Conservation (phyloP, 768 basidiomycete genomes). For the Suillus tomentosus region DNA sequence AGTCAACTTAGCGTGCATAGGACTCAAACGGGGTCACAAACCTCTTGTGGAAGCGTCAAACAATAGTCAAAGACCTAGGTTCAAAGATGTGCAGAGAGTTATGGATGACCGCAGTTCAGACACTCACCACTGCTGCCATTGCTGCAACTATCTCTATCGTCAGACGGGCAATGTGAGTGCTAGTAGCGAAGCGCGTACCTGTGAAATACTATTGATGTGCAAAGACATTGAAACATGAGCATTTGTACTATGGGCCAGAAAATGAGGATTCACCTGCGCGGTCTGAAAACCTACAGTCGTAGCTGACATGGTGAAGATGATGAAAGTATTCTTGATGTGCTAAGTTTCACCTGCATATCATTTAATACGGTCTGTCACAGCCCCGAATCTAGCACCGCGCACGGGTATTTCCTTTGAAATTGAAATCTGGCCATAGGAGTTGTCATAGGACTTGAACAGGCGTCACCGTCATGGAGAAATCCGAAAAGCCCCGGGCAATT, state of each 20-base stretch:
- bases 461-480: no score
- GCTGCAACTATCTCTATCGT: neutral
- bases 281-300: neutral
- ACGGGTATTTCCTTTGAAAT: neutral
- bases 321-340: neutral
- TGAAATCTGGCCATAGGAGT: neutral
- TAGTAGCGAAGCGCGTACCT: neutral
- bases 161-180: neutral
- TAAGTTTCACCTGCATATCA: neutral
- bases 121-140: neutral
- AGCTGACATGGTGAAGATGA: slow-evolving; percentile 1
- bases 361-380: neutral
- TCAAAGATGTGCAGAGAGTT: neutral
- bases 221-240: neutral
- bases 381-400: neutral
- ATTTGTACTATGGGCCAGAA: neutral
- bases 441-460: neutral
- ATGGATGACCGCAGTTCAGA: neutral
- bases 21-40: neutral
- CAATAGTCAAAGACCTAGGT: slow-evolving; percentile 7
- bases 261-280: neutral
- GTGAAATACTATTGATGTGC: neutral
- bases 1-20: no score
- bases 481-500: no score
- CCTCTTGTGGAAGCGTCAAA: slow-evolving; percentile 9